Evolutionary conservation across 2,329 filamentous ascomycete species (phyloP).

Genomic region (Colletotrichum aenigma): DNA sequence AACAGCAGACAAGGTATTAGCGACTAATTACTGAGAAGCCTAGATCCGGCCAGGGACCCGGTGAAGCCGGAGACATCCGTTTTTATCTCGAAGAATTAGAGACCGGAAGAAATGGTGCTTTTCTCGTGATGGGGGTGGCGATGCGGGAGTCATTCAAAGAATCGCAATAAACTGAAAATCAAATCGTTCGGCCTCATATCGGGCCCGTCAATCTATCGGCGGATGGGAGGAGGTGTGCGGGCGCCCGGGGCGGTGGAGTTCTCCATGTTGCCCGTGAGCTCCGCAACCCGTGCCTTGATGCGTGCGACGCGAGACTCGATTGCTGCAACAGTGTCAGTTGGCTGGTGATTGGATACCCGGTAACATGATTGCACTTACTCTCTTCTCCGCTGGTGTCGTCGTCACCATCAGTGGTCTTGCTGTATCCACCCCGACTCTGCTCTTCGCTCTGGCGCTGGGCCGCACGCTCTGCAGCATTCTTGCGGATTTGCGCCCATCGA

Average conservation of each 20-base stretch:
- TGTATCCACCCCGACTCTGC: slow-evolving; percentile 60
- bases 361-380: slow-evolving; percentile 63
- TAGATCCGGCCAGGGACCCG: slow-evolving; percentile 3
- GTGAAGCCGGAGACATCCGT: background rate
- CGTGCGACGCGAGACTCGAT: slow-evolving; percentile 96
- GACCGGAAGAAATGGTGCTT: background rate
- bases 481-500: slow-evolving; percentile 94
- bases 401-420: slow-evolving; percentile 66
- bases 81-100: slow-evolving; percentile 1
- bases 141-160: background rate
- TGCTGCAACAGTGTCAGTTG: slow-evolving; percentile 51
- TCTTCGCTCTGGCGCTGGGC: slow-evolving; percentile 69
- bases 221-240: slow-evolving; percentile 10
- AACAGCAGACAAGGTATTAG: slow-evolving; percentile 14
- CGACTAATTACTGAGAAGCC: background rate
- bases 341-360: background rate
- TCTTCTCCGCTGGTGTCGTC: slow-evolving; percentile 96
- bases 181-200: background rate
- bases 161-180: background rate
- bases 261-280: slow-evolving; percentile 88
- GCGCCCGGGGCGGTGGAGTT: slow-evolving; percentile 41
- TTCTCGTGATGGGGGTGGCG: background rate
- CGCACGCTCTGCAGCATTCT: slow-evolving; percentile 88
- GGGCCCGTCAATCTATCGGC: slow-evolving; percentile 5
- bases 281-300: slow-evolving; percentile 96